Evolutionary conservation across 2,329 filamentous ascomycete species (phyloP).

Genomic region (Fusarium falciforme): DNA sequence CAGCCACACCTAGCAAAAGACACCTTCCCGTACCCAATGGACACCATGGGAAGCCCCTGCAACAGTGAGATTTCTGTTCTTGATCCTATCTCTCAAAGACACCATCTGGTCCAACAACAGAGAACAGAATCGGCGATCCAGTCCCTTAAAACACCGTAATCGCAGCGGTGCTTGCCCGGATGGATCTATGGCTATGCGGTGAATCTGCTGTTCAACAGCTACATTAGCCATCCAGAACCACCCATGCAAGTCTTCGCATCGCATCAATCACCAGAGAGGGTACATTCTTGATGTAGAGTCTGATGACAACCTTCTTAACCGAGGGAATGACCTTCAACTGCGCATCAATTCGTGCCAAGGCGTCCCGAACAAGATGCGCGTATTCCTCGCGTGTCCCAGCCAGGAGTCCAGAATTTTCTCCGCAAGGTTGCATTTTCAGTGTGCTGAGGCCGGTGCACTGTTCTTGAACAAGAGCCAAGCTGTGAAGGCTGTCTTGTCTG

Average conservation of each 20-base stretch:
- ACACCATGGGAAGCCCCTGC: not conserved
- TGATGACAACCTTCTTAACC: conserved; percentile 20
- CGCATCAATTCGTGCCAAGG: conserved; percentile 12
- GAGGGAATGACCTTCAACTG: conserved; percentile 22
- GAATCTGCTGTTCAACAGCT: not conserved
- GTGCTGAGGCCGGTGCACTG: conserved; percentile 13
- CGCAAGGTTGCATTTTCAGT: conserved; percentile 12
- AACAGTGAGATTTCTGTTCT: not conserved
- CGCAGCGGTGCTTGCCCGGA: not conserved
- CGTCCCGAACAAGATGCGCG: conserved; percentile 5
- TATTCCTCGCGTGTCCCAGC: conserved; percentile 1
- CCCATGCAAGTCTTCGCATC: conserved; percentile 18
- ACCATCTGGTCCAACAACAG: not conserved
- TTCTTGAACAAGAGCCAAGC: conserved; percentile 7
- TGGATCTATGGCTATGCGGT: not conserved
- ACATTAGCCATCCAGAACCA: conserved; percentile 5
- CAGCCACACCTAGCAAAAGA: not conserved
- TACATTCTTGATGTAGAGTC: conserved; percentile 2
- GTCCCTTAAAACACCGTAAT: not conserved
- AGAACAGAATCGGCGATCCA: not conserved
- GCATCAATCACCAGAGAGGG: conserved; percentile 2
- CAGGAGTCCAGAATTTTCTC: conserved; percentile 8
- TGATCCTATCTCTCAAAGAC: not conserved
- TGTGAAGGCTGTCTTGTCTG: conserved; percentile 12
- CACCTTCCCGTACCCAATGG: not conserved